A percentile compares a stretch with the other conserved stretches of the same genome.
Conservation (phyloP, 2,329 filamentous ascomycete genomes). For the Dothistroma pini region DNA sequence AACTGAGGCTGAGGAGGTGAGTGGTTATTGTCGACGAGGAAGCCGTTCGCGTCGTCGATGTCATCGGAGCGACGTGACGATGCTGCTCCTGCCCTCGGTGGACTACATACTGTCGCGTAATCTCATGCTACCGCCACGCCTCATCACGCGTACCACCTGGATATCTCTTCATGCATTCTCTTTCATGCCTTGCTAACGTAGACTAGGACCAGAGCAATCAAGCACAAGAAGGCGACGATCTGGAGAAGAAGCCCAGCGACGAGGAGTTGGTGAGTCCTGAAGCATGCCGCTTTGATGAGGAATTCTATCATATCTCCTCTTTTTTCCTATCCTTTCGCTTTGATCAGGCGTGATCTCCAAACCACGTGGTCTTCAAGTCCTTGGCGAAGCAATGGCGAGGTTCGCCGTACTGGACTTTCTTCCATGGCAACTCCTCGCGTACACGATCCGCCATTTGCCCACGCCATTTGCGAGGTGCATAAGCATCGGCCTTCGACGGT, state of each 20-base stretch:
- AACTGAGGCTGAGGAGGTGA: constrained; percentile 21
- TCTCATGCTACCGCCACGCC: too few relatives aligned
- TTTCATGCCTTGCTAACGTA: constrained; percentile 18
- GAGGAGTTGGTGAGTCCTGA: constrained; percentile 7
- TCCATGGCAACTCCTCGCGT: not conserved
- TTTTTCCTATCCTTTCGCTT: not conserved
- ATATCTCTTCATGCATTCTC: not conserved
- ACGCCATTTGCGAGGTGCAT: not conserved
- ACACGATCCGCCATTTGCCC: not conserved
- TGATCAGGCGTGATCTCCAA: not conserved
- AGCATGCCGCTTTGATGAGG: not conserved
- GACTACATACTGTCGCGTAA: too few relatives aligned
- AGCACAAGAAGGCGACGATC: not conserved
- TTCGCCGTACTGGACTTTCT: not conserved
- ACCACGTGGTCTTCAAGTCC: too few relatives aligned
- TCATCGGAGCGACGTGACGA: too few relatives aligned
- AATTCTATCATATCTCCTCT: not conserved
- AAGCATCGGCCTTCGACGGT: not conserved
- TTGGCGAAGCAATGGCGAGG: not conserved
- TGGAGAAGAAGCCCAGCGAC: not conserved
- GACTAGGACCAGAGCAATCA: constrained; percentile 15
- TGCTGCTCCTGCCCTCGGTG: too few relatives aligned
- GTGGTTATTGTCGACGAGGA: constrained; percentile 8
- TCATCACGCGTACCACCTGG: too few relatives aligned
- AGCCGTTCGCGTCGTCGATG: too few relatives aligned